Conservation (phyloP, 139 green algal genomes). For the Tetradesmus obliquus region DNA sequence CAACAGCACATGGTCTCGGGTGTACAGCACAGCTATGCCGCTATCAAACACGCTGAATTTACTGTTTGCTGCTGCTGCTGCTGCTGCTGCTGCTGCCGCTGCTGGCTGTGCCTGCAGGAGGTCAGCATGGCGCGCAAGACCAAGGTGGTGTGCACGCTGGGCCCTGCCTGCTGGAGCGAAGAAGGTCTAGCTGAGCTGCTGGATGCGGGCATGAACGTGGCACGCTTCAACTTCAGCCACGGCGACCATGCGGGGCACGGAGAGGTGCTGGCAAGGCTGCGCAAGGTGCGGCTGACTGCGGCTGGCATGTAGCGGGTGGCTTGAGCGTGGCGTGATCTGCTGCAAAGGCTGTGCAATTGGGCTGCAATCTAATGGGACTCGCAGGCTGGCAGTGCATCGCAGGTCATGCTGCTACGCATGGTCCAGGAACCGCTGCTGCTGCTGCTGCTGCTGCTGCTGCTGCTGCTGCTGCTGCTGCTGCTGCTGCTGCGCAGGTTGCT, state of each 20-base stretch:
- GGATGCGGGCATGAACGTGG: constrained; percentile 77
- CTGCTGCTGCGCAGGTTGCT: constrained; percentile 38
- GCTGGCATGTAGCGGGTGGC: background rate
- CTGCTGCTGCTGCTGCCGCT: background rate
- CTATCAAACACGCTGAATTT: no score
- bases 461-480: background rate
- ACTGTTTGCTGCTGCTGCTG: background rate
- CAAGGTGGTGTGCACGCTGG: constrained; percentile 85
- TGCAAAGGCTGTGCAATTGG: background rate
- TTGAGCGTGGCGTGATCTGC: background rate
- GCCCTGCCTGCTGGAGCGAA: constrained; percentile 71
- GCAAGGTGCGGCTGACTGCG: constrained; percentile 48
- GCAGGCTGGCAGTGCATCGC: no score
- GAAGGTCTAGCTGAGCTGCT: constrained; percentile 65
- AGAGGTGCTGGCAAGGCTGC: constrained; percentile 62
- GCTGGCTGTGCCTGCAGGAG: constrained; percentile 34
- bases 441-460: background rate
- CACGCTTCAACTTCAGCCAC: constrained; percentile 90
- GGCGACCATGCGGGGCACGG: constrained; percentile 76
- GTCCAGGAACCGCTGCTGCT: background rate
- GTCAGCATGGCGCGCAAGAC: constrained; percentile 70
- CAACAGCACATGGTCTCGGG: no score
- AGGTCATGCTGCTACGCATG: background rate
- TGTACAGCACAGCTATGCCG: no score
- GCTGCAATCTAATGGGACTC: background rate